A percentile compares a stretch with the other conserved stretches of the same genome.
Conservation (phyloP, 768 basidiomycete genomes). For the Scleroderma citrinum region DNA sequence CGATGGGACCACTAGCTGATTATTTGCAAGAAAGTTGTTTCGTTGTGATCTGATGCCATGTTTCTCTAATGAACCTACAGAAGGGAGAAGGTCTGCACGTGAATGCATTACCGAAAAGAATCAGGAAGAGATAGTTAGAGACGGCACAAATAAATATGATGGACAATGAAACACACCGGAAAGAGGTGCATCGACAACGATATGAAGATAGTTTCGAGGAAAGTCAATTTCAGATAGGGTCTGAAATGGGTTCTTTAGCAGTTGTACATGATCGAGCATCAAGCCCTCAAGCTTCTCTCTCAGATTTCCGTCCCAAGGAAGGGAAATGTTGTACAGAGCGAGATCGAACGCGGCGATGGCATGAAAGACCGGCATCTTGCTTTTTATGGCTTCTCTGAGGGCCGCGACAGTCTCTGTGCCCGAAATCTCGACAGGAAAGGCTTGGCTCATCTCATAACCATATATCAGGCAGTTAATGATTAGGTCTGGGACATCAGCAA, state of each 20-base stretch:
- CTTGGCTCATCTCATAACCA: neutral
- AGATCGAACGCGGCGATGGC: neutral
- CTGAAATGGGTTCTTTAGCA: neutral
- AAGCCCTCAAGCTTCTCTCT: neutral
- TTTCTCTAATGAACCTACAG: too few relatives aligned
- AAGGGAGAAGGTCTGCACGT: too few relatives aligned
- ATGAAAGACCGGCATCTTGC: neutral
- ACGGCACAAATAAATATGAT: too few relatives aligned
- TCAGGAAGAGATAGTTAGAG: neutral
- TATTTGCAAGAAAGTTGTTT: too few relatives aligned
- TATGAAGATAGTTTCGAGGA: neutral
- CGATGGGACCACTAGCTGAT: too few relatives aligned
- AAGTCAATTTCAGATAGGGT: neutral
- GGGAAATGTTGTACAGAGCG: neutral
- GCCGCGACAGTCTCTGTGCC: neutral
- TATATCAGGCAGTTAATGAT: constrained; percentile 2
- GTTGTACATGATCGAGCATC: neutral
- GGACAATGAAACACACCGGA: neutral
- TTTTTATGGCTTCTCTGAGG: constrained; percentile 2
- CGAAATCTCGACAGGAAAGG: constrained; percentile 5
- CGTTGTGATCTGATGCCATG: too few relatives aligned
- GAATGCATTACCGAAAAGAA: neutral
- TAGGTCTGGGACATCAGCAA: neutral
- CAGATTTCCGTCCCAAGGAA: neutral
- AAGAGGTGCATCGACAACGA: neutral